Evolutionary conservation across 1,139 yeast species (phyloP), one percentile per base, ranked within the genome.

Genomic region (Diutina siamensis): DNA sequence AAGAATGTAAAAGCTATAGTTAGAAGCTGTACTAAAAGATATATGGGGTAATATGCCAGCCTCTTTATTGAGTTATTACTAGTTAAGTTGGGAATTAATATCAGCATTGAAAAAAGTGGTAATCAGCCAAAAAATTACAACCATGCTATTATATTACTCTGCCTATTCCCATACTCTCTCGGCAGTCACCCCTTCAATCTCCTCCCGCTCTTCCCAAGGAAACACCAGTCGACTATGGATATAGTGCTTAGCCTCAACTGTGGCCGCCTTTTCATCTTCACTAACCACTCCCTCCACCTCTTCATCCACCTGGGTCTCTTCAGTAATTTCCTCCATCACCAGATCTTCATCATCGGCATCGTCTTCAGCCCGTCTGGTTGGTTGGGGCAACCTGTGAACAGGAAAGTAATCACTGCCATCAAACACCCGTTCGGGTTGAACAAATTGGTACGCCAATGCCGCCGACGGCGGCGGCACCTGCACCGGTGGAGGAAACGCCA

Each of bases 91-190:
- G n/a, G n/a, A n/a, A n/a, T n/a, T n/a, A n/a, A n/a, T n/a, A n/a
- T n/a, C 28, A 25, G 5, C 28, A 25, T 7, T 25, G 28, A 25
- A 25, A 25, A 25, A 25, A 25, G 10, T 10, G n/a, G n/a, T n/a
- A n/a, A n/a, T n/a, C n/a, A n/a, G n/a, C n/a, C n/a, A n/a, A n/a
- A n/a, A n/a, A n/a, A n/a, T n/a, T n/a, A n/a, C n/a, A n/a, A n/a
- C n/a, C n/a, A n/a, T n/a, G n/a, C n/a, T n/a, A n/a, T n/a, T n/a
- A n/a, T n/a, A n/a, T n/a, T n/a, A n/a, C n/a, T n/a, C n/a, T n/a
- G n/a, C 4, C 34, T 49, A 55, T 34, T 63, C 64, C 55, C 64
- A 66, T 3, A 56, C 56, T 47, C 71, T 51, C 48, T 63, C 68
- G 3, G 69, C 57, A 13, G 12, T 15, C 3, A 36, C 28, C 13